phyloP scores from a whole-genome alignment of 441 rosid species.

The Cnidoscolus chayamansa region DNA sequence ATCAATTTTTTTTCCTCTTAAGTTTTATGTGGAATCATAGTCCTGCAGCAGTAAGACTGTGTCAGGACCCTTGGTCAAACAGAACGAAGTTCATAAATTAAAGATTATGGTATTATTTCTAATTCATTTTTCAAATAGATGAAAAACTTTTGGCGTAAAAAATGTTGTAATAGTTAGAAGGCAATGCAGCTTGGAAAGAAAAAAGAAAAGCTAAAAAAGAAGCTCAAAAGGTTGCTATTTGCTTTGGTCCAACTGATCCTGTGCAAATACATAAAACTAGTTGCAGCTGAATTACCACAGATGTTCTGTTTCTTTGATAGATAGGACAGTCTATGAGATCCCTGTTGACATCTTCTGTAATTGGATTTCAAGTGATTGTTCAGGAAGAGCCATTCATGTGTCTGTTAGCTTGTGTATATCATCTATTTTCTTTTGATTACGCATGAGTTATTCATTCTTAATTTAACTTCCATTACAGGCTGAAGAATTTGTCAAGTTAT shows the following conservation, averaged over 20 bases:
- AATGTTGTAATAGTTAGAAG: neutral
- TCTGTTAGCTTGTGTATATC: neutral
- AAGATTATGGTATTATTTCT: neutral
- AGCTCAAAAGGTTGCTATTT: neutral
- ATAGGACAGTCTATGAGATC: neutral
- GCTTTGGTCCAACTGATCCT: neutral
- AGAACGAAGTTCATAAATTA: neutral
- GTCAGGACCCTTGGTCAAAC: neutral
- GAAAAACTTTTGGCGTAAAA: neutral
- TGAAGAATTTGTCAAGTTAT: constrained; percentile 73
- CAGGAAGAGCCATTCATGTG: neutral
- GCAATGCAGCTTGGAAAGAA: neutral
- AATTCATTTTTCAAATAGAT: neutral
- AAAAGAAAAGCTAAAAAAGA: no score
- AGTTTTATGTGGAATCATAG: neutral
- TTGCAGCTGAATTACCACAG: neutral
- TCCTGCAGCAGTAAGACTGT: neutral
- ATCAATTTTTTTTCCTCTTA: neutral
- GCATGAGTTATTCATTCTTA: neutral
- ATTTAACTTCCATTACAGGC: constrained; percentile 36
- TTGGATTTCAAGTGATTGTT: neutral
- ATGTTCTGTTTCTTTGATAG: neutral
- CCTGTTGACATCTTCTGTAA: neutral
- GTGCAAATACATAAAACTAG: constrained; percentile 5
- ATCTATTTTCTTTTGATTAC: neutral